Base-by-base conservation (phyloP, 768 basidiomycete species). In the Leccinum rimulosum region DNA sequence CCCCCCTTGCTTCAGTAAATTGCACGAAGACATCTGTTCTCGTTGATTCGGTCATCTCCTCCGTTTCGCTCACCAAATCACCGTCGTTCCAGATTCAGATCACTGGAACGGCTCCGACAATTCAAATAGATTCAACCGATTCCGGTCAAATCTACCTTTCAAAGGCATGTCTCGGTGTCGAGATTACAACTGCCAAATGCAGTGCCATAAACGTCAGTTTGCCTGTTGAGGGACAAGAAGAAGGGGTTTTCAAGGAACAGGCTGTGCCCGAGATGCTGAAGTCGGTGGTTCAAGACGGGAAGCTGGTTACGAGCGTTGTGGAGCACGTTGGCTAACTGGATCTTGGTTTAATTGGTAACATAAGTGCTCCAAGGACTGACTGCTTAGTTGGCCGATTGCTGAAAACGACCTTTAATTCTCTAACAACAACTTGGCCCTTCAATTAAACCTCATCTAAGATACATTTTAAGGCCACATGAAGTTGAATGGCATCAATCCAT, bases 191-290 rank as follows among this genome's bases (percentile, higher is more conserved):
- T 0, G 89, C 93, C 53, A 98, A 98, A 75, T 95, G 93, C 74
- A 93, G 91, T 67, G 81, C 86, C 33, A 90, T 99, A 74, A 99
- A 98, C 75, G 80, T 99, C 63, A 91, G 84, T 64, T 69, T 98
- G 22, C 95, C 94, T 0, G 85, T 89, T 1, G 86, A 86, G 64
- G 92, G 86, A 17, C 93, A 94, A 63, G 94, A 97, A 71, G 93
- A 96, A 10, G 96, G 95, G 6, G 80, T 95, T 49, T 98, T 95
- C 66, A 83, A 84, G 61, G 97, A 99, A 73, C 86, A 87, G 62
- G 82, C 96, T 1, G 78, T 99, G 19, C 96, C 97, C 0, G 97
- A 99, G 76, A 98, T 97, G 92, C 80, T 99, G 74, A 93, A 85
- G 80, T 92, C 91, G 19, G 82, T 85, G 36, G 79, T 99, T 28